A percentile compares a stretch with the other conserved stretches of the same genome.
phyloP scores from a whole-genome alignment of 768 basidiomycete species.

The Termitomyces sp. region DNA sequence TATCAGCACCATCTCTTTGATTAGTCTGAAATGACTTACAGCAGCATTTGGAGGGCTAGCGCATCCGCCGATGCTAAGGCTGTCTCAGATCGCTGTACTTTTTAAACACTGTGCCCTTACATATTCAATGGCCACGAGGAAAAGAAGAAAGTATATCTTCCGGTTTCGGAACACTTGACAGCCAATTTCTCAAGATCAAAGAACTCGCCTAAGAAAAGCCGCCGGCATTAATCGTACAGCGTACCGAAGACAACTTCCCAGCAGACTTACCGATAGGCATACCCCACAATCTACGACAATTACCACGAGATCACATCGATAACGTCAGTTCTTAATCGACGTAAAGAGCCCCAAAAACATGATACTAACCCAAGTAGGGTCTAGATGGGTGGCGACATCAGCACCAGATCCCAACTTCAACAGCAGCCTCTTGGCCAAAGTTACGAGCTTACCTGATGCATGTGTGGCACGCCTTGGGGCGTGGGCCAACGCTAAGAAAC shows the following conservation, averaged over 20 bases:
- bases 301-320: constrained; percentile 18
- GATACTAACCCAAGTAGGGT: constrained; percentile 52
- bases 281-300: constrained; percentile 52
- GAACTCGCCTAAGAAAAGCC: constrained; percentile 45
- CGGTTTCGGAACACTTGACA: constrained; percentile 46
- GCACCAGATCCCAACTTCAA: neutral
- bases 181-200: constrained; percentile 67
- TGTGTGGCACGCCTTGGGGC: constrained; percentile 31
- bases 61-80: constrained; percentile 54
- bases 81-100: neutral
- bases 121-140: constrained; percentile 71
- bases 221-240: neutral
- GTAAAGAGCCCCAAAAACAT: neutral
- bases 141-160: constrained; percentile 71
- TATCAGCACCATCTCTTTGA: neutral
- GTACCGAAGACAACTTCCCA: constrained; percentile 2
- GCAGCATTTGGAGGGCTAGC: constrained; percentile 71
- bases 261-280: constrained; percentile 58
- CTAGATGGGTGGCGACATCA: constrained; percentile 22
- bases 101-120: constrained; percentile 29
- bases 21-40: constrained; percentile 30
- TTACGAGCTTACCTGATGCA: constrained; percentile 49
- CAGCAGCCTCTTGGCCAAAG: neutral
- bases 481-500: constrained; percentile 47
- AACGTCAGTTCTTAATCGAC: constrained; percentile 3